Conservation (phyloP, 2,329 filamentous ascomycete species). For the Scedosporium boydii region DNA sequence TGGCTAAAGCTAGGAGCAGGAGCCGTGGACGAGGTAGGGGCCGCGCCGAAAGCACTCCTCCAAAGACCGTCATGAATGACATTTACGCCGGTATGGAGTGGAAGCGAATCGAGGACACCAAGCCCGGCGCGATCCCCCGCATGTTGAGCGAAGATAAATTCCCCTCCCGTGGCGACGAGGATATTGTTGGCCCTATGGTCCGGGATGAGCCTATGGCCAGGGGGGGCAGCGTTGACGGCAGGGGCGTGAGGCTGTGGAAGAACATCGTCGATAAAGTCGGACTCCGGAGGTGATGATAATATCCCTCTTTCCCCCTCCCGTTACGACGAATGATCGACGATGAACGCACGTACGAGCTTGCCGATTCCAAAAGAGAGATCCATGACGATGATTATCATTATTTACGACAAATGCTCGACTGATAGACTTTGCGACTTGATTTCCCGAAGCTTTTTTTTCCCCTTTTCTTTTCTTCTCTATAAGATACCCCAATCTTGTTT, state of each 20-base stretch:
- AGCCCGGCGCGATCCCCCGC: conserved; percentile 56
- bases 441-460: neutral
- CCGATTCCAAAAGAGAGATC: neutral
- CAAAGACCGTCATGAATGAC: conserved; percentile 23
- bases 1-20: conserved; percentile 20
- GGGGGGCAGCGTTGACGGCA: conserved; percentile 33
- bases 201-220: conserved; percentile 45
- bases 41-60: conserved; percentile 31
- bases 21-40: conserved; percentile 28
- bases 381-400: neutral
- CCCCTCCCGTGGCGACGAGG: conserved; percentile 76
- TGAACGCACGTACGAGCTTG: neutral
- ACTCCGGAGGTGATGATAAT: neutral
- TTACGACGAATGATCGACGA: neutral
- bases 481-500: conserved; percentile 1
- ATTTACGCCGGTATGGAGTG: conserved; percentile 32
- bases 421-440: neutral
- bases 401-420: neutral
- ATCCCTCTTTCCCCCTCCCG: neutral
- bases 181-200: conserved; percentile 90
- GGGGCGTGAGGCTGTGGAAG: conserved; percentile 33
- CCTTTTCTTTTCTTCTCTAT: neutral
- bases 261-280: conserved; percentile 4
- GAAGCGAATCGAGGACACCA: conserved; percentile 40
- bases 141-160: conserved; percentile 74